Base-by-base conservation (phyloP, 495 filamentous ascomycete genomes). In the Daldinia grandis region DNA sequence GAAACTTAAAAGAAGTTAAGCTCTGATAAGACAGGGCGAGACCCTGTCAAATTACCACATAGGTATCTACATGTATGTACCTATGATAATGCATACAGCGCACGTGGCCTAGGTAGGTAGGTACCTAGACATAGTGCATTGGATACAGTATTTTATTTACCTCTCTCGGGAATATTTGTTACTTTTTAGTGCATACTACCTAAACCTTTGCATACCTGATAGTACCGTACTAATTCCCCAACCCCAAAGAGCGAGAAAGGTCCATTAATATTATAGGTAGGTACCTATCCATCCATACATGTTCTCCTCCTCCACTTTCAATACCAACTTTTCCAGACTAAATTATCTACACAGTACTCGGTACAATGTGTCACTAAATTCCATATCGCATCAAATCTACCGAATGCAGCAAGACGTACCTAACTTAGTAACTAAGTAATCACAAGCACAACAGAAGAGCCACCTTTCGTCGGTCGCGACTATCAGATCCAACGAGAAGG, bases 291-390 rank as follows among this genome's bases (percentile, higher is more conserved):
- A n/a, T n/a, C n/a, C n/a, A n/a, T n/a, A n/a, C n/a, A n/a, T n/a
- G n/a, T n/a, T n/a, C n/a, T 14, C 37, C 37, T 4, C 37, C 4
- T 40, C 37, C 15, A 40, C 12, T 40, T 40, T 40, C 38, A 40
- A 40, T 17, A 17, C 38, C 38, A 40, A 40, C 5, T 40, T 15
- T 40, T 42, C 9, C 24, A 19, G n/a, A 40, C 38, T 24, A 31
- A 27, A 19, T 24, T 50, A 50, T 40, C 30, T 50, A 59, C 61
- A 65, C 54, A 69, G 66, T 69, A 63, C 50, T 62, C 37, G 30
- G 17, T 68, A 68, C 51, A 51, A 68, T 68, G 65, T 62, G 40
- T 60, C 64, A 67, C 64, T 67, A 30, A 67, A 59, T 65, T 38
- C n/a, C n/a, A n/a, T n/a, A 58, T 58, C 33, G 62, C 63, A 59